Percentiles rank a stretch among this genome's conserved stretches.
These are phyloP conservation scores for Lactarius tabidus DNA, from an alignment of 768 basidiomycete species.

Conservation along the genomic window DNA sequence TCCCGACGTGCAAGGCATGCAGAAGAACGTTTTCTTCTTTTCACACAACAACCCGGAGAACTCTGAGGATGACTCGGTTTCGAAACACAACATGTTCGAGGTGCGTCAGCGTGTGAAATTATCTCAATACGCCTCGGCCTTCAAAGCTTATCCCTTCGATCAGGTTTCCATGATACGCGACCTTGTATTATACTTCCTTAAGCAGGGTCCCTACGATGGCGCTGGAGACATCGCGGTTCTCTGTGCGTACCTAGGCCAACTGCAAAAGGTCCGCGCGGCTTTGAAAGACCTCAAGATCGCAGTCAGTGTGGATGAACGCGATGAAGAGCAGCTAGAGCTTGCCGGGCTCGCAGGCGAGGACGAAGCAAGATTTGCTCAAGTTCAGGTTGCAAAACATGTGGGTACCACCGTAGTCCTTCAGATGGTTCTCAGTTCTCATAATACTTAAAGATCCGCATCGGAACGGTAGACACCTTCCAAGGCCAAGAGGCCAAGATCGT, in stretches of 20 bases:
- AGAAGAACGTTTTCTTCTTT: conserved; percentile 64
- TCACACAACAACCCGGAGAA: conserved; percentile 60
- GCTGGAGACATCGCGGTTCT: conserved; percentile 52
- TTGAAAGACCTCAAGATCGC: conserved; percentile 45
- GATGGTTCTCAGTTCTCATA: not conserved
- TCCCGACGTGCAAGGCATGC: conserved; percentile 56
- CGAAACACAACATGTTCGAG: conserved; percentile 67
- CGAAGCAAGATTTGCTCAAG: conserved; percentile 38
- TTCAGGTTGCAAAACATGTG: conserved; percentile 53
- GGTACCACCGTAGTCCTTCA: conserved; percentile 21
- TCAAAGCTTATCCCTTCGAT: not conserved
- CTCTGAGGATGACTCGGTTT: conserved; percentile 55
- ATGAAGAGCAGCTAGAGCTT: conserved; percentile 55
- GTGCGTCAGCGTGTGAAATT: conserved; percentile 33
- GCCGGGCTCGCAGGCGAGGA: conserved; percentile 43
- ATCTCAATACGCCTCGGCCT: not conserved
- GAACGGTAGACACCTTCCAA: conserved; percentile 78
- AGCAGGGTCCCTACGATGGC: conserved; percentile 46
- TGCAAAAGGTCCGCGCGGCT: conserved; percentile 42
- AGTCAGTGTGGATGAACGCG: conserved; percentile 65
- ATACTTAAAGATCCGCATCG: conserved; percentile 50
- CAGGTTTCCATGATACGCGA: conserved; percentile 48
- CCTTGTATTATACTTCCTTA: conserved; percentile 50
- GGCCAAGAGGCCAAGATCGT: conserved; percentile 71
- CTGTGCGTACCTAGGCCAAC: conserved; percentile 51